These are phyloP conservation scores for Quercus robur DNA, from an alignment of 306 rosid genomes.

Conservation along the genomic window DNA sequence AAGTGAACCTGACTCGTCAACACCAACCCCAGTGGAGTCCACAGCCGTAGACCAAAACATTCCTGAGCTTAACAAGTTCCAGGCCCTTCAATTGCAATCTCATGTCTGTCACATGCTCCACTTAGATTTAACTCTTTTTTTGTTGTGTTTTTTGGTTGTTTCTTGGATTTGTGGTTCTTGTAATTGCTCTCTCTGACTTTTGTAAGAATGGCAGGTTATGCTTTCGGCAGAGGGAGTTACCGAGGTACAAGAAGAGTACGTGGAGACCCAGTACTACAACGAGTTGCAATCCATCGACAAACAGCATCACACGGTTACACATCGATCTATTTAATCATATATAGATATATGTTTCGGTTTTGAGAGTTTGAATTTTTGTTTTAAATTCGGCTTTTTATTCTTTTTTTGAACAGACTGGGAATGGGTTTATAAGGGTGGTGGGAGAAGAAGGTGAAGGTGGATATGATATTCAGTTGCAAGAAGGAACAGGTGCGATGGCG, in stretches of 20 bases:
- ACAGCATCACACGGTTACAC: constrained; percentile 59
- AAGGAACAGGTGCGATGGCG: constrained; percentile 12
- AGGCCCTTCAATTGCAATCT: constrained; percentile 50
- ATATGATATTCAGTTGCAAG: constrained; percentile 20
- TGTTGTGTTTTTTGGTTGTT: not conserved
- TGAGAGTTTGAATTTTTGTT: not conserved
- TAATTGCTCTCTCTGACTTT: not conserved
- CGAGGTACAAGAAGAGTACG: constrained; percentile 51
- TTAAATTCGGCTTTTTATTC: not conserved
- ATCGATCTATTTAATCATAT: not conserved
- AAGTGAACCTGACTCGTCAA: constrained; percentile 51
- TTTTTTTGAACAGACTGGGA: constrained; percentile 52
- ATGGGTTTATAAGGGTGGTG: constrained; percentile 56
- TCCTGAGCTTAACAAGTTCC: constrained; percentile 61
- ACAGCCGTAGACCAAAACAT: constrained; percentile 6
- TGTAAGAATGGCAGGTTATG: constrained; percentile 11
- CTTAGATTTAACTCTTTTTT: not conserved
- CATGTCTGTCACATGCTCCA: constrained; percentile 21
- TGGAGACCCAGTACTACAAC: constrained; percentile 62
- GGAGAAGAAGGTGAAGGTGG: constrained; percentile 30
- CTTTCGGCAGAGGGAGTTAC: constrained; percentile 14
- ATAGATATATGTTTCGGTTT: not conserved
- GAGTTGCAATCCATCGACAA: constrained; percentile 56
- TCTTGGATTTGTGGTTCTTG: not conserved
- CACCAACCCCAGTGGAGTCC: constrained; percentile 13